phyloP scores from a whole-genome alignment of 2,329 filamentous ascomycete species.

The Hirsutella minnesotensis region DNA sequence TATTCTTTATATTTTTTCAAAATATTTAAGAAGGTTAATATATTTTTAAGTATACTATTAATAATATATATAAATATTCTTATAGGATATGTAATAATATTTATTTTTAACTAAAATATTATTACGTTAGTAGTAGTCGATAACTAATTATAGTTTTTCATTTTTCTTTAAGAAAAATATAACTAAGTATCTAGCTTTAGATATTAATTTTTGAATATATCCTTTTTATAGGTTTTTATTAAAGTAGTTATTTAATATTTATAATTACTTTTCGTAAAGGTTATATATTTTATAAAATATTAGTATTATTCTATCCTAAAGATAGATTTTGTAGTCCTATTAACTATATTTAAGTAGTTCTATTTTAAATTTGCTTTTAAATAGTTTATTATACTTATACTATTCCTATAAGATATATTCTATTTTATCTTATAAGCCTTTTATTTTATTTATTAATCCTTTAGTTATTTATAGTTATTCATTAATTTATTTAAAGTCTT shows the following conservation, averaged over 20 bases:
- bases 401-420: slow-evolving; percentile 1
- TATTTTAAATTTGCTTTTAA: slow-evolving; percentile 4
- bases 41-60: slow-evolving; percentile 8
- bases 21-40: slow-evolving; percentile 6
- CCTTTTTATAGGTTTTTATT: neutral
- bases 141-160: slow-evolving; percentile 11
- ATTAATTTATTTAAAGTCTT: neutral
- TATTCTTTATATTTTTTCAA: slow-evolving; percentile 5
- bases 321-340: slow-evolving; percentile 4
- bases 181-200: neutral
- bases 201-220: slow-evolving; percentile 5
- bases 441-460: neutral
- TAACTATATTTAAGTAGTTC: slow-evolving; percentile 2
- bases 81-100: slow-evolving; percentile 6
- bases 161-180: slow-evolving; percentile 8
- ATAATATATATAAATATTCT: slow-evolving; percentile 5
- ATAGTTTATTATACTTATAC: slow-evolving; percentile 5
- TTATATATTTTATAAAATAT: slow-evolving; percentile 3
- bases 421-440: slow-evolving; percentile 1
- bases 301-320: neutral
- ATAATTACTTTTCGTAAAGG: slow-evolving; percentile 5
- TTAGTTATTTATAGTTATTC: neutral
- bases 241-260: neutral
- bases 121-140: slow-evolving; percentile 14
- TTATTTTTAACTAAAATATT: slow-evolving; percentile 12